These are phyloP conservation scores for Paramarasmius palmivorus DNA, from an alignment of 1,284 basidiomycete species.

Conservation along the genomic window DNA sequence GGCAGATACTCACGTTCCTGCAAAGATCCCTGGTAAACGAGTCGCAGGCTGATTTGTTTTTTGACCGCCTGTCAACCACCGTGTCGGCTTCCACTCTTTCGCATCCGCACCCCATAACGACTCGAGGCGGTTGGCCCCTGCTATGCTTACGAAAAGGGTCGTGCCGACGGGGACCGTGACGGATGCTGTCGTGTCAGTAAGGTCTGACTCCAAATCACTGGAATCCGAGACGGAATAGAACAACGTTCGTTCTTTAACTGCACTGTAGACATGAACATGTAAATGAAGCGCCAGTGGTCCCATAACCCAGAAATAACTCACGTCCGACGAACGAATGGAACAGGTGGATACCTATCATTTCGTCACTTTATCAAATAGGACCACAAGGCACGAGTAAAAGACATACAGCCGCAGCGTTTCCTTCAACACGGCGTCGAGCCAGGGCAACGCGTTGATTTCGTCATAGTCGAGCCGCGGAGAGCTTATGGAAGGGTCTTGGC, in stretches of 20 bases:
- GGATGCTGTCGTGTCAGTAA: conserved; percentile 16
- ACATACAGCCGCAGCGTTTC: conserved; percentile 47
- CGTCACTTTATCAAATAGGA: background rate
- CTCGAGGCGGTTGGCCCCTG: conserved; percentile 36
- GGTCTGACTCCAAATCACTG: conserved; percentile 5
- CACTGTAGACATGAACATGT: conserved; percentile 17
- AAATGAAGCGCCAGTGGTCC: background rate
- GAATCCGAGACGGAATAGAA: conserved; percentile 24
- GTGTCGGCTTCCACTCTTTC: conserved; percentile 32
- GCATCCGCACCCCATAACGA: conserved; percentile 43
- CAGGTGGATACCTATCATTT: conserved; percentile 39
- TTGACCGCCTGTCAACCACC: conserved; percentile 5
- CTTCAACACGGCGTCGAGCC: conserved; percentile 46
- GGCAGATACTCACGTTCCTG: conserved; percentile 35
- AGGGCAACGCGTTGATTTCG: conserved; percentile 35
- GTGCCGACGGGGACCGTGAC: conserved; percentile 37
- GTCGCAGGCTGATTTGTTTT: background rate
- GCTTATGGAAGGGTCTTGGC: conserved; percentile 19
- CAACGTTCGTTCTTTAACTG: conserved; percentile 32
- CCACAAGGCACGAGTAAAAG: background rate
- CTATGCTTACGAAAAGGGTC: conserved; percentile 38
- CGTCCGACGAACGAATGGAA: conserved; percentile 44
- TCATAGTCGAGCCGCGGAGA: conserved; percentile 34
- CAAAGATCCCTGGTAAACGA: conserved; percentile 37
- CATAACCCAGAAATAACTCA: conserved; percentile 23